Evolutionary conservation across 2,329 filamentous ascomycete species (phyloP).

Genomic region (Orbilia oligospora): DNA sequence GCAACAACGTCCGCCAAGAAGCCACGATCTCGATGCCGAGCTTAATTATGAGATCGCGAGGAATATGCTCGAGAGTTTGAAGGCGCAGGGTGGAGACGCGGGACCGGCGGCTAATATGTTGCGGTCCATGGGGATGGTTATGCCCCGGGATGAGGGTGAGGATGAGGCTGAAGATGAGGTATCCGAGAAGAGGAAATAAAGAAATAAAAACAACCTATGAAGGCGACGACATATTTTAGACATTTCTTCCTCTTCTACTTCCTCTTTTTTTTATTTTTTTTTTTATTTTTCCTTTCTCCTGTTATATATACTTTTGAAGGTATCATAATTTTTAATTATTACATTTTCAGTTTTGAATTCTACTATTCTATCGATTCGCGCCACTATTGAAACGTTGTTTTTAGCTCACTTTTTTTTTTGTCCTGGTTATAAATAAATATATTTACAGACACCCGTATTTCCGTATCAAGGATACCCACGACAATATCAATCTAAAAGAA

Average conservation of each 20-base stretch:
- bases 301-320: conserved; percentile 11
- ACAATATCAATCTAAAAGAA: not conserved
- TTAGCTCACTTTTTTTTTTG: no score
- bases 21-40: conserved; percentile 70
- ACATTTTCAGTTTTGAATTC: not conserved
- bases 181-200: conserved; percentile 31
- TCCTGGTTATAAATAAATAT: no score
- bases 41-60: conserved; percentile 89
- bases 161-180: conserved; percentile 66
- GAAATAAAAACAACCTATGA: not conserved
- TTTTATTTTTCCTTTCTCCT: not conserved
- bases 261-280: not conserved
- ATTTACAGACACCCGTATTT: conserved; percentile 17
- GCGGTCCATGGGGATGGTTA: conserved; percentile 83
- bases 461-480: conserved; percentile 30
- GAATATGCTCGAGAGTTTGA: conserved; percentile 93
- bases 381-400: no score
- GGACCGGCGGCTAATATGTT: conserved; percentile 91
- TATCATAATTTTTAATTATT: conserved; percentile 21
- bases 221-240: no score
- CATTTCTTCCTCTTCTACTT: not conserved
- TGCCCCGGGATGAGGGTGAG: conserved; percentile 83
- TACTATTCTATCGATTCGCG: not conserved
- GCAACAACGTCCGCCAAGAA: conserved; percentile 68
- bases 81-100: conserved; percentile 85